Conservation (phyloP, 495 filamentous ascomycete genomes). For the Evernia prunastri region DNA sequence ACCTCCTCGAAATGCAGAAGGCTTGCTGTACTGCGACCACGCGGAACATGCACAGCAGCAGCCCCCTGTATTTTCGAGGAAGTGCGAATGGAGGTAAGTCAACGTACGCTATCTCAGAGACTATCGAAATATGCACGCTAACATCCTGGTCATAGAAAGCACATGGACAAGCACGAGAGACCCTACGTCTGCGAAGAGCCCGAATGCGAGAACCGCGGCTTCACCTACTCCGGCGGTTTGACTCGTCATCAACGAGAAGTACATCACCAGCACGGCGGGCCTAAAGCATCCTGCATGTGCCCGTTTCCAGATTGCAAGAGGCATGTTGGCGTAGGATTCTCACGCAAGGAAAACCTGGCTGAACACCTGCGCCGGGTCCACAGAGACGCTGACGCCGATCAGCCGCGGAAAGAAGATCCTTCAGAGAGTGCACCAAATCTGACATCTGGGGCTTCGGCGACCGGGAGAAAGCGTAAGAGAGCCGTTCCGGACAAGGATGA, state of each 20-base stretch:
- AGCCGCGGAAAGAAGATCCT: not conserved
- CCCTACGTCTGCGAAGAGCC: conserved; percentile 75
- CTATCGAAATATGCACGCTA: conserved; percentile 5
- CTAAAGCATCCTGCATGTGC: conserved; percentile 75
- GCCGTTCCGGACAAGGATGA: conserved; percentile 1
- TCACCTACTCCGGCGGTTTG: conserved; percentile 87
- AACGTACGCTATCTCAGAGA: conserved; percentile 11
- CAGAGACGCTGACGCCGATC: conserved; percentile 15
- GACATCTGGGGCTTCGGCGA: not conserved
- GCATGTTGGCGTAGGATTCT: conserved; percentile 72
- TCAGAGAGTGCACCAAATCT: not conserved
- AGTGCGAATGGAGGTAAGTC: conserved; percentile 89
- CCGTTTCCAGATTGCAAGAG: conserved; percentile 82
- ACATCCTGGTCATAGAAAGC: conserved; percentile 55
- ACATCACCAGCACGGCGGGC: conserved; percentile 77
- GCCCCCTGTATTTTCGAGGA: conserved; percentile 61
- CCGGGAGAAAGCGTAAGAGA: conserved; percentile 17
- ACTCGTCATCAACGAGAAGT: conserved; percentile 86
- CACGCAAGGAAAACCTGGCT: conserved; percentile 81
- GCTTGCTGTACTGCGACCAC: conserved; percentile 63
- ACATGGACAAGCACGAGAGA: conserved; percentile 94
- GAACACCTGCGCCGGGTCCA: conserved; percentile 57
- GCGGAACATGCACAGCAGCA: conserved; percentile 49
- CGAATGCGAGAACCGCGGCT: conserved; percentile 82
- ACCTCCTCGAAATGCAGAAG: conserved; percentile 58